phyloP scores from a whole-genome alignment of 1,139 yeast species.

The Tardiomyces digboiensis region DNA sequence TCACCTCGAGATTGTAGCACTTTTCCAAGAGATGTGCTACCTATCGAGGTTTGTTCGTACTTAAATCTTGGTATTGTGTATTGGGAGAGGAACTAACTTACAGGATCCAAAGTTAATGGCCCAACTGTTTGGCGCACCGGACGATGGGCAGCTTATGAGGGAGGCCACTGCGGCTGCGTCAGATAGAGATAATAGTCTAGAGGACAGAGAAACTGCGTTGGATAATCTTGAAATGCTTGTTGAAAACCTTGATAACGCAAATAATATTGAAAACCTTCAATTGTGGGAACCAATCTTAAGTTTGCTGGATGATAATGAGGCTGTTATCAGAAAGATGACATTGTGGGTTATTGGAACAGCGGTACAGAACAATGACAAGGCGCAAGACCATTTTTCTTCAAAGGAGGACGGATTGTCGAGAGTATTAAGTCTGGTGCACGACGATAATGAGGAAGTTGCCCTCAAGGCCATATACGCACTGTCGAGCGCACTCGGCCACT shows the following conservation, averaged over 20 bases:
- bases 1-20: too few relatives aligned
- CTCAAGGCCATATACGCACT: slow-evolving; percentile 73
- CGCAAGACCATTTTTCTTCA: slow-evolving; percentile 46
- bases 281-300: slow-evolving; percentile 66
- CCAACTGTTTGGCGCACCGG: slow-evolving; percentile 75
- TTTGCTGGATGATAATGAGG: slow-evolving; percentile 36
- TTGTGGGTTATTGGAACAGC: slow-evolving; percentile 84
- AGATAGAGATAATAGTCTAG: slow-evolving; percentile 53
- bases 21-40: too few relatives aligned
- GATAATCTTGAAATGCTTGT: slow-evolving; percentile 93
- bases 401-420: slow-evolving; percentile 16
- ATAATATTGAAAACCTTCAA: slow-evolving; percentile 73
- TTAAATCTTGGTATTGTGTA: too few relatives aligned
- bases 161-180: slow-evolving; percentile 55
- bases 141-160: slow-evolving; percentile 80
- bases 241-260: slow-evolving; percentile 92
- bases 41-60: too few relatives aligned
- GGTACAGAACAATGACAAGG: slow-evolving; percentile 75
- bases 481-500: slow-evolving; percentile 68
- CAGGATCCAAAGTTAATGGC: slow-evolving; percentile 75
- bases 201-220: slow-evolving; percentile 58
- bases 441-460: slow-evolving; percentile 24
- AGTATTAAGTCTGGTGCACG: slow-evolving; percentile 15
- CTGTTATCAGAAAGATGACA: slow-evolving; percentile 45
- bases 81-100: slow-evolving; percentile 5